These are phyloP conservation scores for Boletus coccyginus DNA, from an alignment of 768 basidiomycete genomes.

Conservation along the genomic window DNA sequence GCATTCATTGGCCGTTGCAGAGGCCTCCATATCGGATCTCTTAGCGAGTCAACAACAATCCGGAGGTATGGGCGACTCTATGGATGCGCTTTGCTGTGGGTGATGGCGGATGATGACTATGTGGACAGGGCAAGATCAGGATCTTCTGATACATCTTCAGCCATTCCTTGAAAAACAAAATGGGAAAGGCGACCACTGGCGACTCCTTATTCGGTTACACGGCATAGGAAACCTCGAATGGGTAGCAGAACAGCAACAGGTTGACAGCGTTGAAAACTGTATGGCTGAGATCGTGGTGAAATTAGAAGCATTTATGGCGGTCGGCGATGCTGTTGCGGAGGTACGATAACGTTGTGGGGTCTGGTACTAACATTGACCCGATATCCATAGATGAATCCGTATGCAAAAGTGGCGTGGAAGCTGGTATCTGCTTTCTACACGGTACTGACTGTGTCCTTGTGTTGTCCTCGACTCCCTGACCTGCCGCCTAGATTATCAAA, in stretches of 20 bases:
- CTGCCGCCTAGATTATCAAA: conserved; percentile 21
- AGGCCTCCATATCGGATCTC: conserved; percentile 17
- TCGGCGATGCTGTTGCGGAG: conserved; percentile 22
- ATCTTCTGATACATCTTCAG: conserved; percentile 16
- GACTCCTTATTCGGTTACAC: conserved; percentile 23
- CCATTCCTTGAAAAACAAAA: conserved; percentile 4
- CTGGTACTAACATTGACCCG: neutral
- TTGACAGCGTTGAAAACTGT: conserved; percentile 11
- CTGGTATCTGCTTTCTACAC: conserved; percentile 25
- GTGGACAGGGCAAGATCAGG: conserved; percentile 12
- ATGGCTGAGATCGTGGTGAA: conserved; percentile 22
- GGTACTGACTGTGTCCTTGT: conserved; percentile 5
- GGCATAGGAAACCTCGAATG: neutral
- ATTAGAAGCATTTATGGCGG: conserved; percentile 25
- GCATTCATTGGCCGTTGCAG: conserved; percentile 14
- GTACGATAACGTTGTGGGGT: neutral
- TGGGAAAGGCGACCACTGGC: conserved; percentile 4
- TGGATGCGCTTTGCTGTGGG: neutral
- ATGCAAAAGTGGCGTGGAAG: conserved; percentile 29
- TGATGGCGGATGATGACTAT: neutral
- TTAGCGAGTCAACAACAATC: conserved; percentile 3
- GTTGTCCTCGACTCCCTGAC: conserved; percentile 5
- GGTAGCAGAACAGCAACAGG: neutral
- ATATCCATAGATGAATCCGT: conserved; percentile 23
- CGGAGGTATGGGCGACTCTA: conserved; percentile 2